These are phyloP conservation scores for Pezicula neosporulosa DNA, from an alignment of 2,329 filamentous ascomycete species.

Conservation along the genomic window DNA sequence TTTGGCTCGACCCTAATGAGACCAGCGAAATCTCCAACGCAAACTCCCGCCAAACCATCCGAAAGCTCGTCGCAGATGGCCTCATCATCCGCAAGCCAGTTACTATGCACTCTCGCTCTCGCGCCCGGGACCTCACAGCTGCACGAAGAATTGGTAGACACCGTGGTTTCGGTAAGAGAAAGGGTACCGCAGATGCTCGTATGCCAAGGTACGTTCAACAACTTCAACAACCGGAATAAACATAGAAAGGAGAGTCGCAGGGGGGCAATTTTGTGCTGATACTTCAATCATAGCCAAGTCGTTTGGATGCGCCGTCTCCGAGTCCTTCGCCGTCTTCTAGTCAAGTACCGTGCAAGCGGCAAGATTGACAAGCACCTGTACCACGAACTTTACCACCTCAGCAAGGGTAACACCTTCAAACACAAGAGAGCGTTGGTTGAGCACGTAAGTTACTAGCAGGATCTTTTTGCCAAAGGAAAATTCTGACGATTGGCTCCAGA, in stretches of 20 bases:
- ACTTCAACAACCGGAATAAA: background rate
- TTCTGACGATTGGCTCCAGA: slow-evolving; percentile 51
- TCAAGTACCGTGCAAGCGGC: slow-evolving; percentile 99
- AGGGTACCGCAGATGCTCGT: slow-evolving; percentile 99
- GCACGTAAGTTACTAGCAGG: slow-evolving; percentile 73
- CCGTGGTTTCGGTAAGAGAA: slow-evolving; percentile 99
- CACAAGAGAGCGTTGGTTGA: slow-evolving; percentile 99
- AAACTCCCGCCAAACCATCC: slow-evolving; percentile 99
- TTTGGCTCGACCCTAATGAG: slow-evolving; percentile 99
- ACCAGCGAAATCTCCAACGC: slow-evolving; percentile 99
- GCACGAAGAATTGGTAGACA: slow-evolving; percentile 94
- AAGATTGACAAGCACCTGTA: slow-evolving; percentile 99
- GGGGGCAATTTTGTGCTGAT: slow-evolving; percentile 21
- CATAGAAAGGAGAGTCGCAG: slow-evolving; percentile 23
- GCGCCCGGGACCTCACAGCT: slow-evolving; percentile 91
- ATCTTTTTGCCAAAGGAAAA: slow-evolving; percentile 16
- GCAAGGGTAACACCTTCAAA: slow-evolving; percentile 99
- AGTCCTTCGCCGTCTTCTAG: slow-evolving; percentile 96
- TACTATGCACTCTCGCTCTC: slow-evolving; percentile 98
- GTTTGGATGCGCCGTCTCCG: slow-evolving; percentile 99
- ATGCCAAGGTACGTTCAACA: slow-evolving; percentile 81
- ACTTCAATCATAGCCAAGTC: slow-evolving; percentile 66
- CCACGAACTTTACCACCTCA: slow-evolving; percentile 99
- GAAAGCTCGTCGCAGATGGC: slow-evolving; percentile 99
- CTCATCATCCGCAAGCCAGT: slow-evolving; percentile 99